Conservation (phyloP, 108 stramenopile species). For the Stephanodiscus minutulus region DNA sequence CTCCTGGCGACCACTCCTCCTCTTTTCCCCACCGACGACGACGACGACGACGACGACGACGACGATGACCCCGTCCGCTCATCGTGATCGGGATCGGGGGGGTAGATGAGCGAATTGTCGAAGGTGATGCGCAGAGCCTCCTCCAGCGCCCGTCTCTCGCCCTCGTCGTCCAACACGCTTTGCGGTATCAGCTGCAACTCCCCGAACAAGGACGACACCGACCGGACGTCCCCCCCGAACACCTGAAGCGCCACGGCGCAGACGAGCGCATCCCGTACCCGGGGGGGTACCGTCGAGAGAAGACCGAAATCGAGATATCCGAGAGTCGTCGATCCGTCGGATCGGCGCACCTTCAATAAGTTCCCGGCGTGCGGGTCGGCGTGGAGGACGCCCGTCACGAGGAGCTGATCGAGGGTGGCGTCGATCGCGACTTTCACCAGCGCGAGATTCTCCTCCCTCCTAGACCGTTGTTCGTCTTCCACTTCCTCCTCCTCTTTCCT, state of each 20-base stretch:
- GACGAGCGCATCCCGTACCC: conserved; percentile 74
- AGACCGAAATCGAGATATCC: conserved; percentile 84
- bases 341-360: conserved; percentile 59
- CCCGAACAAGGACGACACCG: conserved; percentile 74
- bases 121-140: conserved; percentile 56
- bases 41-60: conserved; percentile 1
- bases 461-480: conserved; percentile 11
- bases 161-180: conserved; percentile 53
- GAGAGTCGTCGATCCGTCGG: conserved; percentile 37
- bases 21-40: not conserved
- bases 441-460: conserved; percentile 55
- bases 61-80: not conserved
- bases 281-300: conserved; percentile 57
- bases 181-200: conserved; percentile 72
- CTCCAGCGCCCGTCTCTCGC: conserved; percentile 52
- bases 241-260: conserved; percentile 77
- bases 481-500: conserved; percentile 4
- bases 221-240: conserved; percentile 63
- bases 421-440: conserved; percentile 70
- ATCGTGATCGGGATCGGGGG: not conserved
- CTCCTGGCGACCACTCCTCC: not conserved
- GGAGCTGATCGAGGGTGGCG: conserved; percentile 74
- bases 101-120: conserved; percentile 52
- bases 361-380: conserved; percentile 84
- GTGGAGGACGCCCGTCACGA: conserved; percentile 68